These are phyloP conservation scores for Pichia nakasei DNA, from an alignment of 805 yeast genomes.

Conservation along the genomic window DNA sequence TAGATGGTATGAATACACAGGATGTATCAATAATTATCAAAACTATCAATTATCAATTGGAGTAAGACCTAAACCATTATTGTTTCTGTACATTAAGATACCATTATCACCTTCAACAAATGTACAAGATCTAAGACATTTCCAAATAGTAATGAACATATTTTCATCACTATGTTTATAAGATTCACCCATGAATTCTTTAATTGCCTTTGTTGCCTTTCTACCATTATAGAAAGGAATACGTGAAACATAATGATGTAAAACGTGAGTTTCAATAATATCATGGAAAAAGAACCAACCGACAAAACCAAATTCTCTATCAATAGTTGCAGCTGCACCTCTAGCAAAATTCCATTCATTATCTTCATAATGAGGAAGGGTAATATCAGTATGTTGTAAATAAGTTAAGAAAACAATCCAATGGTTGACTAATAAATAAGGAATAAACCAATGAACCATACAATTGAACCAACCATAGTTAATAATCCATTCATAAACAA, in stretches of 20 bases:
- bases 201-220: conserved; percentile 43
- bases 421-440: conserved; percentile 53
- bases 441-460: conserved; percentile 47
- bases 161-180: conserved; percentile 42
- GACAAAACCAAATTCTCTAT: conserved; percentile 50
- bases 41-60: conserved; percentile 16
- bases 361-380: conserved; percentile 50
- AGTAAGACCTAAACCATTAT: conserved; percentile 35
- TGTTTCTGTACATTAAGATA: conserved; percentile 58
- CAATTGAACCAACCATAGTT: conserved; percentile 41
- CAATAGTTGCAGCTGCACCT: conserved; percentile 62
- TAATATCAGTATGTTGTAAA: conserved; percentile 54
- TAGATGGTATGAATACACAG: too few relatives aligned
- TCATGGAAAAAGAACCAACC: conserved; percentile 52
- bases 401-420: conserved; percentile 59
- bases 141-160: conserved; percentile 54
- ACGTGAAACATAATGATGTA: conserved; percentile 47
- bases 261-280: conserved; percentile 49
- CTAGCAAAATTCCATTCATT: conserved; percentile 54
- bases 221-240: conserved; percentile 50
- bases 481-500: conserved; percentile 45
- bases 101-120: conserved; percentile 64
- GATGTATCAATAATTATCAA: too few relatives aligned
- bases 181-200: conserved; percentile 44
- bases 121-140: conserved; percentile 54